A percentile compares a stretch with the other conserved stretches of the same genome.
These are phyloP conservation scores for Chimonanthus praecox DNA, from an alignment of 164 flowering plant species.

Conservation along the genomic window DNA sequence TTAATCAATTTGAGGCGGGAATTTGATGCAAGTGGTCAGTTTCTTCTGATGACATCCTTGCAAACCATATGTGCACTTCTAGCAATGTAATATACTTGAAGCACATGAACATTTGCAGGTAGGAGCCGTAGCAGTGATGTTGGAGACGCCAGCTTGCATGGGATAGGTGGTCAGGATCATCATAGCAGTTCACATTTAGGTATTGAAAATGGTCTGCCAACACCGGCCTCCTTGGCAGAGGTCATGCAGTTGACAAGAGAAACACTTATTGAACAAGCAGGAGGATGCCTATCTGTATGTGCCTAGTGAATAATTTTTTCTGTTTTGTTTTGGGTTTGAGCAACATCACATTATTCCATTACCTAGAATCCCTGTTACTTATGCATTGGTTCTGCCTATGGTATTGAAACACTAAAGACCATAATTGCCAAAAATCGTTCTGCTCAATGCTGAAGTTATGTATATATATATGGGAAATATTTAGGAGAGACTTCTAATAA, in stretches of 20 bases:
- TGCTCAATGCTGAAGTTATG: too few relatives aligned
- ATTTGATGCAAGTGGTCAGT: slow-evolving; percentile 47
- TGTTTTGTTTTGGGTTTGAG: neutral
- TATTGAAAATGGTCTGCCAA: slow-evolving; percentile 45
- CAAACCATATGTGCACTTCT: neutral
- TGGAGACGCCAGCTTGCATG: slow-evolving; percentile 22
- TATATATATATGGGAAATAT: too few relatives aligned
- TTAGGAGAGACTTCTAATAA: too few relatives aligned
- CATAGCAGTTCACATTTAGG: slow-evolving; percentile 22
- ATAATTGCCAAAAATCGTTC: too few relatives aligned
- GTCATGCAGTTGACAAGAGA: slow-evolving; percentile 55
- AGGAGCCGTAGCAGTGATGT: slow-evolving; percentile 21
- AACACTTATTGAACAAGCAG: slow-evolving; percentile 50
- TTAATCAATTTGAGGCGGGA: slow-evolving; percentile 53
- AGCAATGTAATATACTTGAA: slow-evolving; percentile 14
- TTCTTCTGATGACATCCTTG: neutral
- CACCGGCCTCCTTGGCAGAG: slow-evolving; percentile 72
- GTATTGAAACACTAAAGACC: neutral
- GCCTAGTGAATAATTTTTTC: neutral
- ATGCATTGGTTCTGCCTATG: neutral
- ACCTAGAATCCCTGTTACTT: neutral
- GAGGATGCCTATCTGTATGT: slow-evolving; percentile 58
- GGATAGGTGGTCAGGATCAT: slow-evolving; percentile 23
- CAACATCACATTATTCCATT: neutral
- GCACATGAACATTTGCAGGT: slow-evolving; percentile 27